phyloP scores from a whole-genome alignment of 148 eudicot species.

The Beta vulgaris region DNA sequence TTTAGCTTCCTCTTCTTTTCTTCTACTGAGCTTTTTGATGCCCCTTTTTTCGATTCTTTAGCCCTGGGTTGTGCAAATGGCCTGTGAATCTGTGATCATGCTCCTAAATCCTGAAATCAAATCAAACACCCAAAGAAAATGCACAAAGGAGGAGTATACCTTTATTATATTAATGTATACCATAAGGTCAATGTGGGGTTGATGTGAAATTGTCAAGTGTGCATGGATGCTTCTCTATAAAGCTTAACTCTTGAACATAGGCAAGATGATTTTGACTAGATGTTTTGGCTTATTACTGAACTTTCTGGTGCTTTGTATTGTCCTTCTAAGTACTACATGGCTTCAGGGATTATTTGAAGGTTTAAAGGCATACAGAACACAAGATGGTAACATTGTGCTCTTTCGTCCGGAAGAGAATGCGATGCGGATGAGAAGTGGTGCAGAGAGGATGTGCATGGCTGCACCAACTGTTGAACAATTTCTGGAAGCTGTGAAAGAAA shows the following conservation, averaged over 20 bases:
- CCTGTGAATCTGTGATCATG: too few relatives aligned
- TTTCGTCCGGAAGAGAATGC: constrained; percentile 97
- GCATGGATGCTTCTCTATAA: neutral
- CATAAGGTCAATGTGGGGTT: neutral
- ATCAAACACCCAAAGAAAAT: too few relatives aligned
- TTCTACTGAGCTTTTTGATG: too few relatives aligned
- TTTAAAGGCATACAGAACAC: constrained; percentile 77
- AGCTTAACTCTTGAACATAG: neutral
- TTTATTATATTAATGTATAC: too few relatives aligned
- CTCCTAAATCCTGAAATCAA: too few relatives aligned
- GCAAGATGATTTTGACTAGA: neutral
- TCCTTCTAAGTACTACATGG: neutral
- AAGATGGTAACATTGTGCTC: constrained; percentile 73
- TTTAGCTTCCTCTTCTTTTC: too few relatives aligned
- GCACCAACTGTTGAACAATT: constrained; percentile 91
- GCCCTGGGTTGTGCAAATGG: too few relatives aligned
- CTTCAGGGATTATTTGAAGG: constrained; percentile 95
- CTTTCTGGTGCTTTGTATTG: neutral
- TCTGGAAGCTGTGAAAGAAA: constrained; percentile 83
- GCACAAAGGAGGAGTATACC: too few relatives aligned
- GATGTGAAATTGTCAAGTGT: too few relatives aligned
- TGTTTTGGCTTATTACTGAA: neutral
- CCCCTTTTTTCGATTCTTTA: too few relatives aligned
- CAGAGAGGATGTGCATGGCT: constrained; percentile 99
- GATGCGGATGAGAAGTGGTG: constrained; percentile 65